phyloP scores from a whole-genome alignment of 495 filamentous ascomycete genomes.

The Trichoderma parareesei region DNA sequence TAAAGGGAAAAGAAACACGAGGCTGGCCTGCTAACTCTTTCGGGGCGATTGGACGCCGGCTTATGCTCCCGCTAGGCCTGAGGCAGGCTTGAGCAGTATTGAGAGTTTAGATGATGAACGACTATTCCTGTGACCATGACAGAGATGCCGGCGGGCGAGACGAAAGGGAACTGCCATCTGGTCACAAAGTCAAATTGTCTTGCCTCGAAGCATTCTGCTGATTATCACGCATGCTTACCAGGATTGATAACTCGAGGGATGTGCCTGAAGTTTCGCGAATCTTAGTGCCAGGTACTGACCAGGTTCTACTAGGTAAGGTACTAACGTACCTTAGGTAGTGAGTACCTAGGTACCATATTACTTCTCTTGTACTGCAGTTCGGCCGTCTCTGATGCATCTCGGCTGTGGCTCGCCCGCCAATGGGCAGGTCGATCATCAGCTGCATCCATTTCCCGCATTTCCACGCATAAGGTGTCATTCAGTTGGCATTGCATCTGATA shows the following conservation, averaged over 20 bases:
- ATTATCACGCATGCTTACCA: no score
- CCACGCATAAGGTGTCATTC: not conserved
- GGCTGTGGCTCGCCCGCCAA: not conserved
- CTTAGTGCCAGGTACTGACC: no score
- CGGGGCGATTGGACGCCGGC: not conserved
- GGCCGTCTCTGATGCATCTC: not conserved
- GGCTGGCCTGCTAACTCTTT: not conserved
- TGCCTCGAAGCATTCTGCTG: no score
- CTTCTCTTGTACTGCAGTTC: not conserved
- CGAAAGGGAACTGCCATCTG: no score
- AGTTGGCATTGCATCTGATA: not conserved
- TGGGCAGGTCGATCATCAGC: not conserved
- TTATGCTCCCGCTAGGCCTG: not conserved
- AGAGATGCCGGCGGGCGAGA: no score
- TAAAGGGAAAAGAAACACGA: not conserved
- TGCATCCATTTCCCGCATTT: not conserved
- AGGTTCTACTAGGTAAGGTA: no score
- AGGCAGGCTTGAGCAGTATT: not conserved
- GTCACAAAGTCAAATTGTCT: no score
- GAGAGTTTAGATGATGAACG: not conserved
- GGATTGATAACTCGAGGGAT: no score
- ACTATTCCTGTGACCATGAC: no score
- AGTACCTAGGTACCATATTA: not conserved
- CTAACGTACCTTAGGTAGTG: not conserved
- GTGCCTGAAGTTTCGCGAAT: not conserved